Percentiles rank a stretch among this genome's conserved stretches.
phyloP scores from a whole-genome alignment of 1,284 basidiomycete species.

The Veloboletus limbatus region DNA sequence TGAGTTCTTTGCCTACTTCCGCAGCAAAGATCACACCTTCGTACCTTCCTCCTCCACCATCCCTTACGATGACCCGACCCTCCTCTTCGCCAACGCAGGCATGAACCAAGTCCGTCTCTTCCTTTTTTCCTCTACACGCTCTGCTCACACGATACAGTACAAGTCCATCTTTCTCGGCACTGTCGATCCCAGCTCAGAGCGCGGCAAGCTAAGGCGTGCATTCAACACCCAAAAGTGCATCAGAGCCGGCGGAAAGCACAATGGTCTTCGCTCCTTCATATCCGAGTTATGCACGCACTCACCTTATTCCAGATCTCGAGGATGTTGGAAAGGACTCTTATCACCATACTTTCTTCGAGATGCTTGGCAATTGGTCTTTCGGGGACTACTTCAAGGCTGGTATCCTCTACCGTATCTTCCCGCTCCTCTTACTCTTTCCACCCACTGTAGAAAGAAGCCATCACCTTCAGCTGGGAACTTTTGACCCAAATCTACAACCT shows the following conservation, averaged over 20 bases:
- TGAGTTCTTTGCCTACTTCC: slow-evolving; percentile 82
- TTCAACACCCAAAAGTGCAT: slow-evolving; percentile 99
- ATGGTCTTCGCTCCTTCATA: slow-evolving; percentile 54
- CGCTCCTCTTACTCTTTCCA: slow-evolving; percentile 1
- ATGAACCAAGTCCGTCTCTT: slow-evolving; percentile 77
- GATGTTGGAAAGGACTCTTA: slow-evolving; percentile 98
- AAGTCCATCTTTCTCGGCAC: slow-evolving; percentile 97
- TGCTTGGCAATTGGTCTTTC: slow-evolving; percentile 99
- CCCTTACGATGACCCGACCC: slow-evolving; percentile 95
- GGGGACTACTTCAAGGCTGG: slow-evolving; percentile 97
- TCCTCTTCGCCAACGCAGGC: slow-evolving; percentile 97
- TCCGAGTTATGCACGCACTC: slow-evolving; percentile 4
- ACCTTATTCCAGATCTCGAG: slow-evolving; percentile 72
- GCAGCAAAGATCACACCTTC: slow-evolving; percentile 79
- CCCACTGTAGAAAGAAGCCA: slow-evolving; percentile 80
- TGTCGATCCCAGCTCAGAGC: slow-evolving; percentile 87
- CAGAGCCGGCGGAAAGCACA: slow-evolving; percentile 97
- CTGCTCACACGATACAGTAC: slow-evolving; percentile 54
- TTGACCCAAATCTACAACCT: slow-evolving; percentile 88
- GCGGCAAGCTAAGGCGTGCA: slow-evolving; percentile 88
- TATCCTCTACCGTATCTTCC: slow-evolving; percentile 1
- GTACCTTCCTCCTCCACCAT: slow-evolving; percentile 93
- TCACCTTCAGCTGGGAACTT: slow-evolving; percentile 91
- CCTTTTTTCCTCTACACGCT: neutral
- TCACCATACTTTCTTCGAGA: slow-evolving; percentile 98